Base-by-base conservation (phyloP, 768 basidiomycete species). In the Macrolepiota albuminosa region DNA sequence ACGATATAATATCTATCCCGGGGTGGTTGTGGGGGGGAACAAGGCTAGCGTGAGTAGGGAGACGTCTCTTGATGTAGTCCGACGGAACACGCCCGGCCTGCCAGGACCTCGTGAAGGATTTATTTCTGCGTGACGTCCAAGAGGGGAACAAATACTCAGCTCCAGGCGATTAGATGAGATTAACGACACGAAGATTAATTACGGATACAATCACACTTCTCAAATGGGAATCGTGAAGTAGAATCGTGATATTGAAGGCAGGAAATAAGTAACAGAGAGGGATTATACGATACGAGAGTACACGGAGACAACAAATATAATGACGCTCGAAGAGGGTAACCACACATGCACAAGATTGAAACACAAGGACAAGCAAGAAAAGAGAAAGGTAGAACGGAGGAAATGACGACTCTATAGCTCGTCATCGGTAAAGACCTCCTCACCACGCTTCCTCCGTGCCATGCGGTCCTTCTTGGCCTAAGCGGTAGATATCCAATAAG, bases 391-490 rank as follows among this genome's bases (percentile, higher is more conserved):
- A 42, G 29, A 62, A 61, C n/a, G 16, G 42, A 56, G 26, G 43
- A 45, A 51, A 58, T 26, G 34, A 63, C 58, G 51, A 60, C 61
- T 68, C 78, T 73, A 84, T 62, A 81, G 78, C 75, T 84, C 83
- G 67, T 90, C 88, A 65, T 87, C 87, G 56, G 81, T 82, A 67
- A 51, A 58, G 11, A 84, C 72, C 33, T 93, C 91, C 77, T 91
- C 89, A 67, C 92, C 93, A 63, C 84, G 81, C 84, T 95, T 95
- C 72, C 85, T 88, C 74, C 88, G 80, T 66, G 89, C 92, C 74
- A 96, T 91, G 59, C 95, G 91, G 64, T 95, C 95, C 87, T 98
- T 98, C 93, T 97, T 98, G 66, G 80, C 75, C 78, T 74, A 48
- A 40, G 54, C 54, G 26, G 61, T 56, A 60, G 54, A 51, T 26